phyloP scores from a whole-genome alignment of 2,329 filamentous ascomycete species.

The Pyrenophora teres region DNA sequence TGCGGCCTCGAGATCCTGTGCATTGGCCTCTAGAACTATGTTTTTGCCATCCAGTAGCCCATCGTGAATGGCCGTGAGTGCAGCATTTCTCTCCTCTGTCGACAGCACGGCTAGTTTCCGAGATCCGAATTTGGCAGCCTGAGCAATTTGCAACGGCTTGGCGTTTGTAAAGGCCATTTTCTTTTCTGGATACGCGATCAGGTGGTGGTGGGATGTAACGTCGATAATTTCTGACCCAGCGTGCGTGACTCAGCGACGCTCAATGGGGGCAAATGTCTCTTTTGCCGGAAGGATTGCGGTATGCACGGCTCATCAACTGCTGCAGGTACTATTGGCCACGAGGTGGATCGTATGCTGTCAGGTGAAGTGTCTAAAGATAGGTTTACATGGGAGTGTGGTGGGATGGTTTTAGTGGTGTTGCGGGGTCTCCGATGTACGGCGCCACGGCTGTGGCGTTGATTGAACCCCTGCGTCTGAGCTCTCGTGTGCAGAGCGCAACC shows the following conservation, averaged over 20 bases:
- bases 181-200: slow-evolving; percentile 21
- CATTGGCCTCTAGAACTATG: slow-evolving; percentile 84
- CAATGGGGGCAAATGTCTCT: slow-evolving; percentile 18
- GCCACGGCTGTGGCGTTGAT: slow-evolving; percentile 1
- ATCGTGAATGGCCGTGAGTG: slow-evolving; percentile 79
- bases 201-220: slow-evolving; percentile 24
- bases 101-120: slow-evolving; percentile 81
- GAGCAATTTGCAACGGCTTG: slow-evolving; percentile 75
- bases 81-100: slow-evolving; percentile 76
- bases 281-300: not conserved
- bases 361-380: slow-evolving; percentile 32
- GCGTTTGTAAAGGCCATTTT: slow-evolving; percentile 84
- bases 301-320: slow-evolving; percentile 28
- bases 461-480: too few relatives aligned
- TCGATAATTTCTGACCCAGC: slow-evolving; percentile 7
- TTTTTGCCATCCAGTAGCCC: slow-evolving; percentile 73
- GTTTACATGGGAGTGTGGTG: slow-evolving; percentile 9
- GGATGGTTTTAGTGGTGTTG: slow-evolving; percentile 31
- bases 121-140: slow-evolving; percentile 78
- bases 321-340: slow-evolving; percentile 22
- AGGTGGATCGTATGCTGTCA: slow-evolving; percentile 10
- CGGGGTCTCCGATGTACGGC: slow-evolving; percentile 21
- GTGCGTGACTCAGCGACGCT: slow-evolving; percentile 35
- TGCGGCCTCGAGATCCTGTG: slow-evolving; percentile 76
- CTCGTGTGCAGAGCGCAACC: too few relatives aligned